Base-by-base conservation (phyloP, 2,329 filamentous ascomycete genomes). In the Cordyceps cicadae region DNA sequence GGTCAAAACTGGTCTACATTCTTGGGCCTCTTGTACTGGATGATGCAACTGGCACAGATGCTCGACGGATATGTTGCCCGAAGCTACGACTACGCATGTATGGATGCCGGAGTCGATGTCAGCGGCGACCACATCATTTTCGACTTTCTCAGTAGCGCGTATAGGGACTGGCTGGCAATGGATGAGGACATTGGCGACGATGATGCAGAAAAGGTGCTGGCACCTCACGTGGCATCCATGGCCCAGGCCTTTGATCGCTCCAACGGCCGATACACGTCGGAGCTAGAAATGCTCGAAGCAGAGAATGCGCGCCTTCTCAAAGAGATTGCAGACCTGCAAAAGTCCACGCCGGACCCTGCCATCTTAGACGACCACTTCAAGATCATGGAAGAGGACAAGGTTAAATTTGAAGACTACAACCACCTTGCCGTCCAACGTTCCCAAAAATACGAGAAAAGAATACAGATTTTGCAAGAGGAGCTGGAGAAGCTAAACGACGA, bases 1-100 rank as follows among this genome's bases (percentile, higher is more conserved):
- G 93, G 92, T 3, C 92, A 96, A 74, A 97, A 97, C 71, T 99
- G 94, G 94, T 89, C 89, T 64, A 94, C 91, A 0, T 97, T 99
- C 69, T 79, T 99, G 14, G 94, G 92, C 0, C 79, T 99, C 71
- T 80, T 99, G 55, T 92, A 99, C 76, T 99, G 94, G 94, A 93
- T 99, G 86, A 96, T 99, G 93, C 92, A 97, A 74, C 79, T 99
- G 56, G 90, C 91, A 5, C 87, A 93, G 67, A 96, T 97, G 87
- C 84, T 97, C 70, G 92, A 97, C 64, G 84, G 89, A 24, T 97
- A 92, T 70, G 79, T 84, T 1, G 74, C 78, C 59, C 88, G 92
- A 62, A 85, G 86, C 52, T 99, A 96, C 72, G 92, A 97, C 66
- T 89, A 96, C 57, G 92, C 92, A 1, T 97, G 92, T 71, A 81